Evolutionary conservation across 352 stramenopile species (phyloP).

Genomic region (Lagenidium sp.): DNA sequence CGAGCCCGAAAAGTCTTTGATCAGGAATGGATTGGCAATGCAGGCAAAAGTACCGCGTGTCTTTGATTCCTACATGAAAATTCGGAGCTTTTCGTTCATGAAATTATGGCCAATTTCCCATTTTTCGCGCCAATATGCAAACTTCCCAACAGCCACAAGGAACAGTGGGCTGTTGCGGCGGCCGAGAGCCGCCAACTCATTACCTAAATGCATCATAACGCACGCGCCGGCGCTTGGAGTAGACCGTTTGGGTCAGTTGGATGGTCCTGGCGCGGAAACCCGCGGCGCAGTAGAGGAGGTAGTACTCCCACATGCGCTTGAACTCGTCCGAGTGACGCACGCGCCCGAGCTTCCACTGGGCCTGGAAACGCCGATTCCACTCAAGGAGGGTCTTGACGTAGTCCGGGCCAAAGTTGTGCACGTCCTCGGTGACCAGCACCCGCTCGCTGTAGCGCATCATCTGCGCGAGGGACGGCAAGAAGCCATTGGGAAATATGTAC

Average conservation of each 20-base stretch:
- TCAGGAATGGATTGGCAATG: no score
- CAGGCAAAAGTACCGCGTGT: no score
- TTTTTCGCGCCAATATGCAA: no score
- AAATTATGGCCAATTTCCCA: no score
- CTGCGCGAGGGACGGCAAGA: conserved; percentile 69
- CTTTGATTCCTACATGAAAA: no score
- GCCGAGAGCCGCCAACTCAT: no score
- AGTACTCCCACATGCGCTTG: conserved; percentile 87
- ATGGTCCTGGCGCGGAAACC: conserved; percentile 84
- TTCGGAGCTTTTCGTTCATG: no score
- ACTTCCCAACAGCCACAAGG: no score
- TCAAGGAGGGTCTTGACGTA: conserved; percentile 88
- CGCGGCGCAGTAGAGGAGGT: conserved; percentile 85
- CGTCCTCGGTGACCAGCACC: conserved; percentile 73
- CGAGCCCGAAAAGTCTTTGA: no score
- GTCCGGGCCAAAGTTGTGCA: conserved; percentile 82
- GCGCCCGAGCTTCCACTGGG: conserved; percentile 59
- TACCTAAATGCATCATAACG: conserved; percentile 80
- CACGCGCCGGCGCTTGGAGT: conserved; percentile 73
- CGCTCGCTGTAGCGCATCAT: conserved; percentile 68
- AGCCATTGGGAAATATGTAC: conserved; percentile 89
- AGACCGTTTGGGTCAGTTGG: conserved; percentile 77
- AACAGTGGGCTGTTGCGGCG: no score
- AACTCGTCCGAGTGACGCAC: conserved; percentile 79
- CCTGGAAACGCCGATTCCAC: conserved; percentile 83